Evolutionary conservation across 1,284 basidiomycete species (phyloP), one percentile per base, ranked within the genome.

Genomic region (Chalciporus sp.): DNA sequence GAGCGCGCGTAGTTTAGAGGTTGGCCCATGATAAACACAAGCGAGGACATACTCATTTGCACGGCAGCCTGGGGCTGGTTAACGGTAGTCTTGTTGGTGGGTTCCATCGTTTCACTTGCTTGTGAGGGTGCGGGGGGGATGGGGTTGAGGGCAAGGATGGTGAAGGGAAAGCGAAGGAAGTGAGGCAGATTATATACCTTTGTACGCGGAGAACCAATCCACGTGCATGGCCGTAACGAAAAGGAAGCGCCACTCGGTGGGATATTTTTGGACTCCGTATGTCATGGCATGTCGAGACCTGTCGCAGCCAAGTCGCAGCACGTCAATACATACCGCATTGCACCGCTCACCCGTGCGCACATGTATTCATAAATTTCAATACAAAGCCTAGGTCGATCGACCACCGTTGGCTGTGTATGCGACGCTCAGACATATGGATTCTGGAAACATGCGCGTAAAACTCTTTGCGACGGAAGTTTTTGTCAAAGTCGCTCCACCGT

Each of bases 21-120:
- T 20, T 28, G 41, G 46, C 23, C 17, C 14, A 8, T 35, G 23
- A 11, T 10, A 19, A 20, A 19, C 19, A 3, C 20, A 3, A 1
- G 16, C n/a, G 12, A 8, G 17, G 11, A 72, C 79, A 26, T 51
- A 80, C 78, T 75, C 78, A 80, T 80, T 62, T 79, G 69, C 5
- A 78, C 65, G 51, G 77, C 74, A 68, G 72, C 67, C 70, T 76
- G 72, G 12, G 78, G 78, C 67, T 80, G 78, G 61, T 65, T 63
- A 10, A 72, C 66, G 54, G 73, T 78, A 27, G 68, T 72, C 53
- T 74, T 75, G 49, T 69, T 66, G 55, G 75, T 60, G 28, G 70
- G 48, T 20, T 71, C 59, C 68, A 69, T 69, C 61, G 68, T 52
- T 63, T 57, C 26, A 39, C 48, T 56, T 70, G 41, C 64, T 65